A percentile compares a stretch with the other conserved stretches of the same genome.
These are phyloP conservation scores for Aspergillus clavatus DNA, from an alignment of 2,329 filamentous ascomycete species.

Conservation along the genomic window DNA sequence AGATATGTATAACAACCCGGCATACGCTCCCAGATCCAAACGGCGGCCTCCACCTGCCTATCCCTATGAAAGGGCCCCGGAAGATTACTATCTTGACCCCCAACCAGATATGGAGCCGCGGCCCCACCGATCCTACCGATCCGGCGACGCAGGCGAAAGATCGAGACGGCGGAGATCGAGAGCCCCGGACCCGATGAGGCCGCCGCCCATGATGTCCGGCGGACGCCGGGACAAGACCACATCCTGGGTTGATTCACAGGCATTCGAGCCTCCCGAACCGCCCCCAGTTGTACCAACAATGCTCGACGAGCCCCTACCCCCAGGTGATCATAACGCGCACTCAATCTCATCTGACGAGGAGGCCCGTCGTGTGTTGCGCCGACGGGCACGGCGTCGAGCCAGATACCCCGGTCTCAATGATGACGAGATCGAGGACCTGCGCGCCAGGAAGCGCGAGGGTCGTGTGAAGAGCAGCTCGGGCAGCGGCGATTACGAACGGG, in stretches of 20 bases:
- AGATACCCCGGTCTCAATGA: constrained; percentile 38
- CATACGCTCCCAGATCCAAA: constrained; percentile 25
- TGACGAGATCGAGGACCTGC: constrained; percentile 37
- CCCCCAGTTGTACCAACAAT: constrained; percentile 45
- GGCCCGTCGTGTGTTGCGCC: constrained; percentile 34
- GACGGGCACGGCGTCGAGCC: constrained; percentile 36
- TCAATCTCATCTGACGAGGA: constrained; percentile 43
- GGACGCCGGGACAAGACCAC: constrained; percentile 46
- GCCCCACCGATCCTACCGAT: constrained; percentile 28
- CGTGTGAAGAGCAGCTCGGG: constrained; percentile 39
- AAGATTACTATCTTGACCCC: constrained; percentile 25
- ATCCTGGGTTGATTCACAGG: constrained; percentile 47
- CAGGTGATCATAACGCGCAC: constrained; percentile 26
- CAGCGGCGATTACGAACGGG: constrained; percentile 38
- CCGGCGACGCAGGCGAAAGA: constrained; percentile 28
- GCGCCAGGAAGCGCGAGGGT: constrained; percentile 29
- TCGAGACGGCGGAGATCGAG: constrained; percentile 35
- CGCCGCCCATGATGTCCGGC: constrained; percentile 30
- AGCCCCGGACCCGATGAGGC: constrained; percentile 20
- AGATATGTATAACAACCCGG: constrained; percentile 23
- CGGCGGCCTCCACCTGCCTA: constrained; percentile 30
- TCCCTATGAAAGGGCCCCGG: constrained; percentile 25
- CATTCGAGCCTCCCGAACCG: constrained; percentile 44
- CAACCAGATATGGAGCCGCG: constrained; percentile 19
- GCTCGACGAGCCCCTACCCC: constrained; percentile 37